A percentile compares a stretch with the other conserved stretches of the same genome.
phyloP scores from a whole-genome alignment of 768 basidiomycete genomes.

The Roridomyces roridus region DNA sequence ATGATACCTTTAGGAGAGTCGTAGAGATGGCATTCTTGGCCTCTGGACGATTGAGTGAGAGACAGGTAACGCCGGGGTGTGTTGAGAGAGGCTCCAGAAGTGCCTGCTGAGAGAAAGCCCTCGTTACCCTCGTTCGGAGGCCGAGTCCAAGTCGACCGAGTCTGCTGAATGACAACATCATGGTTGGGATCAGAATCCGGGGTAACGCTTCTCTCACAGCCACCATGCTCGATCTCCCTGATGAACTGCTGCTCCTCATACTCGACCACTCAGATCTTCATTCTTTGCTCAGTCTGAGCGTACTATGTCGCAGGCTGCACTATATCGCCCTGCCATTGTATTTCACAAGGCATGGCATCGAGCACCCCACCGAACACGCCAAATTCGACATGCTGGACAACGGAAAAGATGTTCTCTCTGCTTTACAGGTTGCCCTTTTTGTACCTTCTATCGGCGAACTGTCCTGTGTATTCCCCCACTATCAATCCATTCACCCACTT shows the following conservation, averaged over 20 bases:
- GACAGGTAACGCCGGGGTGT: constrained; percentile 70
- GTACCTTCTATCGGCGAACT: constrained; percentile 8
- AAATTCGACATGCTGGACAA: constrained; percentile 1
- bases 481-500: constrained; percentile 1
- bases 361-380: constrained; percentile 10
- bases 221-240: constrained; percentile 16
- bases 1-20: constrained; percentile 64
- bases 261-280: constrained; percentile 12
- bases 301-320: constrained; percentile 22
- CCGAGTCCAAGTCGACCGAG: background rate
- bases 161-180: constrained; percentile 1
- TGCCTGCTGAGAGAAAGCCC: constrained; percentile 35
- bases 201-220: too few relatives aligned
- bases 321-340: constrained; percentile 12
- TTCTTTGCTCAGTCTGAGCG: constrained; percentile 6
- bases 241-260: constrained; percentile 19
- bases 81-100: constrained; percentile 59
- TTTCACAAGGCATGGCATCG: constrained; percentile 8
- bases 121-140: constrained; percentile 3
- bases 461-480: constrained; percentile 15
- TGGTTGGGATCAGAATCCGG: background rate
- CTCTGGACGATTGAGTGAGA: constrained; percentile 83
- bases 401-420: constrained; percentile 7
- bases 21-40: constrained; percentile 89
- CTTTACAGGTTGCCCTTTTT: constrained; percentile 20